Base-by-base conservation (phyloP, 2,329 filamentous ascomycete species). In the Eutypa lata region DNA sequence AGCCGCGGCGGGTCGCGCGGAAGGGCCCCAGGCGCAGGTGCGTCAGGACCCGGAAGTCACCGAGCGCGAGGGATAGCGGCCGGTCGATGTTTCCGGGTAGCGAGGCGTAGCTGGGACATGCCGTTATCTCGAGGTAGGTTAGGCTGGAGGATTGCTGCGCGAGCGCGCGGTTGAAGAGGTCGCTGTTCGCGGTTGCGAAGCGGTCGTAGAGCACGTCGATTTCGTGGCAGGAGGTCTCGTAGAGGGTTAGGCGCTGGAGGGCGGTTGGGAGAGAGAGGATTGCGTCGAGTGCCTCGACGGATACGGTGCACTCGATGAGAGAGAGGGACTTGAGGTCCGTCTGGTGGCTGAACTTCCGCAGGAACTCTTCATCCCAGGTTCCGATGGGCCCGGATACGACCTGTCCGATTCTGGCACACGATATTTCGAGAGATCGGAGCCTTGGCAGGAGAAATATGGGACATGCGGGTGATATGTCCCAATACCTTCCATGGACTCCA, bases 351-450 rank as follows among this genome's bases (percentile, higher is more conserved):
- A 55, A 55, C 21, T 31, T 28, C 3, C 49, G 21, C 18, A 52
- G 24, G 26, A 31, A 14, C n/a, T 49, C 40, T 22, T 49, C 38
- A 26, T 21, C 53, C 42, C 47, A 37, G 16, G 1, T 37, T 3
- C 31, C 35, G 18, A 26, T 21, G 19, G 28, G 10, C 2, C 35
- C 35, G 18, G 37, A 19, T n/a, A 21, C 31, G 13, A 21, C 38
- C 38, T 55, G 49, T 11, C 51, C 47, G 18, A 59, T 49, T 7
- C 28, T 51, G 21, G 51, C 54, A 28, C 53, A 55, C 8, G 54
- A 57, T 48, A 59, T 57, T 43, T 57, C 51, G 13, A 59, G 55
- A 16, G 49, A 59, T 16, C 51, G 21, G 4, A 59, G 54, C n/a
- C 49, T 35, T 2, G 54, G 51, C 11, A 59, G 49, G 19, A 59